These are phyloP conservation scores for Aspergillus sclerotialis DNA, from an alignment of 2,329 filamentous ascomycete species.

Conservation along the genomic window DNA sequence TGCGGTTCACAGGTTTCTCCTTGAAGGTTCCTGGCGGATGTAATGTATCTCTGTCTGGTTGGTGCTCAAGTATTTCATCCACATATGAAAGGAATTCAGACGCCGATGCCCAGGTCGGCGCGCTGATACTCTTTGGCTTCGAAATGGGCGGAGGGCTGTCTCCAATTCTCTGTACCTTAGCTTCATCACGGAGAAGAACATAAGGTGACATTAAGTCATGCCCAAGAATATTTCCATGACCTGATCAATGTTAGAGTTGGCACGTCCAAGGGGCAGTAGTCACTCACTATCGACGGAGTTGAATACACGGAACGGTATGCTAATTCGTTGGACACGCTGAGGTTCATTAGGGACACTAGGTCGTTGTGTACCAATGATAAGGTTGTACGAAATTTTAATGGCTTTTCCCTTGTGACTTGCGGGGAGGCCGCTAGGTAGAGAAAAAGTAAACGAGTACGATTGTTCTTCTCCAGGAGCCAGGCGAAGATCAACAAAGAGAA, in stretches of 20 bases:
- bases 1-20: constrained; percentile 50
- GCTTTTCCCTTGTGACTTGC: constrained; percentile 85
- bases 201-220: constrained; percentile 95
- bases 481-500: constrained; percentile 88
- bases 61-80: constrained; percentile 61
- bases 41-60: constrained; percentile 45
- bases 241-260: constrained; percentile 27
- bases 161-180: constrained; percentile 54
- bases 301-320: constrained; percentile 85
- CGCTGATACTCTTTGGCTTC: constrained; percentile 34
- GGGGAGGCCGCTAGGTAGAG: constrained; percentile 78
- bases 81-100: constrained; percentile 71
- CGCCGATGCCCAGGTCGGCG: constrained; percentile 41
- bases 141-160: constrained; percentile 23
- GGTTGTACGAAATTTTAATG: constrained; percentile 86
- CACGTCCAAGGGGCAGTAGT: not conserved
- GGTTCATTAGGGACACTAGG: constrained; percentile 71
- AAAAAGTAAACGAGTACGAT: constrained; percentile 80
- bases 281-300: constrained; percentile 73
- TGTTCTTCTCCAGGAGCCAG: constrained; percentile 82
- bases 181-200: constrained; percentile 77
- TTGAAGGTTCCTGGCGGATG: constrained; percentile 67
- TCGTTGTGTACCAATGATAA: constrained; percentile 86
- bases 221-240: constrained; percentile 75
- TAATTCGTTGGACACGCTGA: constrained; percentile 77